Evolutionary conservation across 345 rosid genomes (phyloP).

Genomic region (Cardiospermum halicacabum): DNA sequence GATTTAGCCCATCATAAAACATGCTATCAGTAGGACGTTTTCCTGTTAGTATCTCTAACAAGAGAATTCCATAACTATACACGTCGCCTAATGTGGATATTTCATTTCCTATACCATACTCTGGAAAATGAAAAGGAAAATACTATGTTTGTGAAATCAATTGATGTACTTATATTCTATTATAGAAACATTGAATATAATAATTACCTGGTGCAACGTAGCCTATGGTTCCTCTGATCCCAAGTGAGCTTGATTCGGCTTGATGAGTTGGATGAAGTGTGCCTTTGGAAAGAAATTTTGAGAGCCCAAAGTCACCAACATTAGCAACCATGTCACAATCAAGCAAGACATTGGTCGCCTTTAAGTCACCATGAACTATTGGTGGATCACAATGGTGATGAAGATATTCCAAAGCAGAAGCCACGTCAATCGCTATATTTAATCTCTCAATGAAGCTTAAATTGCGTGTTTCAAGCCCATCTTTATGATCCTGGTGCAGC

Average conservation of each 20-base stretch:
- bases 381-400: conserved; percentile 18
- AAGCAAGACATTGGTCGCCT: conserved; percentile 22
- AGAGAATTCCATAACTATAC: not conserved
- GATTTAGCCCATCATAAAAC: too few relatives aligned
- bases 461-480: not conserved
- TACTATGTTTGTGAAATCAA: not conserved
- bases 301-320: conserved; percentile 20
- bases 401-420: conserved; percentile 23
- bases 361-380: conserved; percentile 20
- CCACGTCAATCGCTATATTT: conserved; percentile 15
- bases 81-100: too few relatives aligned
- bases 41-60: not conserved
- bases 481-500: conserved; percentile 9
- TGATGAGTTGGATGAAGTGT: too few relatives aligned
- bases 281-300: too few relatives aligned
- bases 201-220: conserved; percentile 19
- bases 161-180: not conserved
- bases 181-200: not conserved
- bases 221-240: conserved; percentile 19
- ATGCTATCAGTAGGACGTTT: not conserved
- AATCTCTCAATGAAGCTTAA: conserved; percentile 20
- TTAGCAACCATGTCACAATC: conserved; percentile 16
- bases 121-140: not conserved
- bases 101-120: too few relatives aligned
- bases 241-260: conserved; percentile 13